phyloP scores from a whole-genome alignment of 257 asterid species.

The Solanum rostratum region DNA sequence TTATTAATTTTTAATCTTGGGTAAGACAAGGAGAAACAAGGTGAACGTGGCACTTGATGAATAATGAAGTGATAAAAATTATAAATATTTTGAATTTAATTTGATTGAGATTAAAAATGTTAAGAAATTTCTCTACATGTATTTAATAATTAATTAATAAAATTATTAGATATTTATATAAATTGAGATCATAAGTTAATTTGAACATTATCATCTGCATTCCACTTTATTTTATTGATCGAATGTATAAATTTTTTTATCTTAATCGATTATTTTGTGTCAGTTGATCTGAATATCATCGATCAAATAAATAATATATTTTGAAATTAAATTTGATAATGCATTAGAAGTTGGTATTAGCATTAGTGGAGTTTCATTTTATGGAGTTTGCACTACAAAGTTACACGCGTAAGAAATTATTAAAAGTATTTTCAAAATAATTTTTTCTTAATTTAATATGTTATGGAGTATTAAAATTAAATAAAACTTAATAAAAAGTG shows the following conservation, averaged over 20 bases:
- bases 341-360: background rate
- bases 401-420: background rate
- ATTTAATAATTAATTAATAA: background rate
- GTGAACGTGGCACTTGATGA: background rate
- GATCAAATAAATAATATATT: background rate
- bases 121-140: background rate
- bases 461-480: too few relatives aligned
- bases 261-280: too few relatives aligned
- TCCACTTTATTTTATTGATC: too few relatives aligned
- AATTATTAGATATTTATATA: background rate
- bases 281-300: too few relatives aligned
- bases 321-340: background rate
- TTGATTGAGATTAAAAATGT: background rate
- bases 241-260: too few relatives aligned
- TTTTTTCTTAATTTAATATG: too few relatives aligned
- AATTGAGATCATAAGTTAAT: too few relatives aligned
- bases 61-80: background rate
- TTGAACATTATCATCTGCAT: too few relatives aligned
- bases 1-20: background rate
- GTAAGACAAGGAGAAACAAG: background rate
- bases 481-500: too few relatives aligned
- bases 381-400: background rate
- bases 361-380: background rate
- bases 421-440: too few relatives aligned
- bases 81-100: background rate